phyloP scores from a whole-genome alignment of 1,139 yeast species.

The Zygosaccharomyces pseudobailii region DNA sequence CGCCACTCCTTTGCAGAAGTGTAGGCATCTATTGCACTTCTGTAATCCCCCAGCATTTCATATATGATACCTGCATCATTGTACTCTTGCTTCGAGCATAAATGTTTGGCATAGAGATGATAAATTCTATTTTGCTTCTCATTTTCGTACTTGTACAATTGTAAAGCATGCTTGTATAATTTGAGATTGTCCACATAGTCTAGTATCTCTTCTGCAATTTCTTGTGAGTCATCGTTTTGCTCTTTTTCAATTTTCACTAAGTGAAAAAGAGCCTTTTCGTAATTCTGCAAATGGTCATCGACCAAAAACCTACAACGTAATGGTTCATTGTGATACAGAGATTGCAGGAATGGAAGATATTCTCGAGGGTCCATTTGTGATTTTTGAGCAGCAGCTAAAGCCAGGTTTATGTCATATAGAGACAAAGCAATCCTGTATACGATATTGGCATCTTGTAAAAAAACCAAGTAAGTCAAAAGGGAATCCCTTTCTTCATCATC shows the following conservation, averaged over 20 bases:
- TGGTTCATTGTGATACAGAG: constrained; percentile 62
- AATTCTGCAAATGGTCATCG: constrained; percentile 70
- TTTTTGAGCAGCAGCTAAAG: constrained; percentile 86
- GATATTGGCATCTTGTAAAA: constrained; percentile 82
- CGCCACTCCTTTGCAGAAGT: constrained; percentile 73
- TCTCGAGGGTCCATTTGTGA: constrained; percentile 98
- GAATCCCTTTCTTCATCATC: constrained; percentile 54
- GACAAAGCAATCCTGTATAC: constrained; percentile 78
- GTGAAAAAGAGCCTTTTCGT: constrained; percentile 64
- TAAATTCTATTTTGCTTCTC: constrained; percentile 53
- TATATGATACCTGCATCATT: constrained; percentile 72
- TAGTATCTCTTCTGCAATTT: constrained; percentile 49
- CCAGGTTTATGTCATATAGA: constrained; percentile 72
- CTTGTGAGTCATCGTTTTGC: constrained; percentile 37
- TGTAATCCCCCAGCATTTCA: constrained; percentile 58
- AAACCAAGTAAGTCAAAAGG: constrained; percentile 76
- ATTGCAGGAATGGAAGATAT: constrained; percentile 85
- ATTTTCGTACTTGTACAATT: constrained; percentile 55
- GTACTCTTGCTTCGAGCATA: constrained; percentile 52
- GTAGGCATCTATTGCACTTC: constrained; percentile 66
- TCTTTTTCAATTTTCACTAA: constrained; percentile 48
- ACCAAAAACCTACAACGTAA: constrained; percentile 69
- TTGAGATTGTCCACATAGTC: constrained; percentile 68
- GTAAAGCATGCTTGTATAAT: constrained; percentile 67
- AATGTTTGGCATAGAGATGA: constrained; percentile 55